Conservation (phyloP, 208 protist species). For the Kentomonas sorsogonicus region DNA sequence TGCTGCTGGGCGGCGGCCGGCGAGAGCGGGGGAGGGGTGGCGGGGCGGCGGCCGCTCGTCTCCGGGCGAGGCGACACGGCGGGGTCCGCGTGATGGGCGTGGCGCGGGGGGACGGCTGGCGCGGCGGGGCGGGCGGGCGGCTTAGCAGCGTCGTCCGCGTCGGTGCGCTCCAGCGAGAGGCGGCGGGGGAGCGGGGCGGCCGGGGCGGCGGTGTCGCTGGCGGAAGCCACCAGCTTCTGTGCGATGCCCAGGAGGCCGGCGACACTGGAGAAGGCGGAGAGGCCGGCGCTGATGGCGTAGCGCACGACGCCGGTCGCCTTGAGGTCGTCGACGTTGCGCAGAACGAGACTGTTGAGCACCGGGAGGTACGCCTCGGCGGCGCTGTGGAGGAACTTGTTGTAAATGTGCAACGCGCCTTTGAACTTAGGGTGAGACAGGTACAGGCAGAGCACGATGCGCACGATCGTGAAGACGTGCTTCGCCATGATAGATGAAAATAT, state of each 20-base stretch:
- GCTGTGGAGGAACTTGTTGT: slow-evolving; percentile 39
- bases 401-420: slow-evolving; percentile 42
- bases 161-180: slow-evolving; percentile 32
- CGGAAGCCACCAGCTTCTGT: slow-evolving; percentile 29
- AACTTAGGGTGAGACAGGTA: slow-evolving; percentile 64
- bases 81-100: too few relatives aligned
- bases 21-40: background rate
- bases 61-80: too few relatives aligned
- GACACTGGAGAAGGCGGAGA: slow-evolving; percentile 21
- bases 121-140: background rate
- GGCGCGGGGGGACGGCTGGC: too few relatives aligned
- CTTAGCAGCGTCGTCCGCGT: background rate
- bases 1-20: background rate
- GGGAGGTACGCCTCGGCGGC: slow-evolving; percentile 48
- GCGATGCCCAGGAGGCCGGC: slow-evolving; percentile 28
- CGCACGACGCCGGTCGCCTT: slow-evolving; percentile 39
- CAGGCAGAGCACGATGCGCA: slow-evolving; percentile 48
- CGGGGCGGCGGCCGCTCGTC: too few relatives aligned
- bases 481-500: slow-evolving; percentile 61
- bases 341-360: slow-evolving; percentile 36
- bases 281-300: slow-evolving; percentile 25
- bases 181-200: slow-evolving; percentile 22
- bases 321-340: slow-evolving; percentile 49
- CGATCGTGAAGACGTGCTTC: slow-evolving; percentile 43
- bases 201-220: slow-evolving; percentile 22